These are phyloP conservation scores for Osmanthus fragrans DNA, from an alignment of 257 asterid species.

Conservation along the genomic window DNA sequence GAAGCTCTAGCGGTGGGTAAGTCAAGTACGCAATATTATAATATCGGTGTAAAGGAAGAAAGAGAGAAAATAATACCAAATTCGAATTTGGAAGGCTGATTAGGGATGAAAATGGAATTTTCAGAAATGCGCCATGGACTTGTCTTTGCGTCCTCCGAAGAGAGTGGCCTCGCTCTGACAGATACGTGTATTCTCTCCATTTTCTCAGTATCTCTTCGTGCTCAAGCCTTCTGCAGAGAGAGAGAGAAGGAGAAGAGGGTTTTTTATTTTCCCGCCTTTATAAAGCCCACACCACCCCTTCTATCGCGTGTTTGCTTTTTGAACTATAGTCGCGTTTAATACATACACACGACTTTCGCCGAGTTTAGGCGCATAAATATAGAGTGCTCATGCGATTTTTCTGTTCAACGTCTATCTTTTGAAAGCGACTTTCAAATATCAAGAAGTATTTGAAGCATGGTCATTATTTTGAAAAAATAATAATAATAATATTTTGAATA, in stretches of 20 bases:
- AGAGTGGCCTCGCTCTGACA: slow-evolving; percentile 78
- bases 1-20: background rate
- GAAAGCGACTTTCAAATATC: too few relatives aligned
- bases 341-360: background rate
- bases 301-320: too few relatives aligned
- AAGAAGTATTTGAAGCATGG: too few relatives aligned
- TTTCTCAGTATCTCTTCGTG: slow-evolving; percentile 1
- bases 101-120: slow-evolving; percentile 61
- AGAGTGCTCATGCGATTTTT: too few relatives aligned
- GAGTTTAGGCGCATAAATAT: background rate
- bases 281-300: background rate
- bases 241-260: slow-evolving; percentile 18
- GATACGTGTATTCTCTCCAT: slow-evolving; percentile 95
- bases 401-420: too few relatives aligned
- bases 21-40: background rate
- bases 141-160: slow-evolving; percentile 62
- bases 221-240: background rate
- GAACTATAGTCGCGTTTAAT: too few relatives aligned
- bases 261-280: slow-evolving; percentile 38
- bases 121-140: slow-evolving; percentile 84
- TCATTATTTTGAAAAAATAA: too few relatives aligned
- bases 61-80: slow-evolving; percentile 46
- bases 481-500: too few relatives aligned
- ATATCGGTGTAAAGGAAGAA: background rate
- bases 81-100: slow-evolving; percentile 71